A percentile compares a stretch with the other conserved stretches of the same genome.
Evolutionary conservation across 2,329 filamentous ascomycete genomes (phyloP).

Genomic region (Ophiostoma australiae): DNA sequence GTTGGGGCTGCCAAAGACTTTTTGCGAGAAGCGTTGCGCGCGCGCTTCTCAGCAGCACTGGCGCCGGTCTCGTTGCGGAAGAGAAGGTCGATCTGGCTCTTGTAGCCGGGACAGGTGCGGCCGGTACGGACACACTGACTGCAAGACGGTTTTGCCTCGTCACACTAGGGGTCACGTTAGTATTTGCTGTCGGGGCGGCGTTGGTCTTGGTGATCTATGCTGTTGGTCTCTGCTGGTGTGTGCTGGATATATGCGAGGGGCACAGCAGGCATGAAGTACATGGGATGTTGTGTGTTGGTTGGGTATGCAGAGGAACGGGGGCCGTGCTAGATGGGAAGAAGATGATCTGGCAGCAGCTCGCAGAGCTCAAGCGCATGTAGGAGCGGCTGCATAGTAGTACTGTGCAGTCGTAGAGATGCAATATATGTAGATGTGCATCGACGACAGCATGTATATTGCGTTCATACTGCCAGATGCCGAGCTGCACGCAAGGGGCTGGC

Average conservation of each 20-base stretch:
- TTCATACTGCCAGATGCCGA: too few relatives aligned
- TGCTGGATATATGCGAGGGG: background rate
- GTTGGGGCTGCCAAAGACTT: background rate
- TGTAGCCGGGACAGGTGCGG: constrained; percentile 61
- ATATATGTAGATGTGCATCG: too few relatives aligned
- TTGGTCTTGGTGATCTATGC: background rate
- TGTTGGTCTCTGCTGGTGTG: background rate
- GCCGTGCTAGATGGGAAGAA: background rate
- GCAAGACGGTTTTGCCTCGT: constrained; percentile 62
- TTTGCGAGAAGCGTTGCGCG: constrained; percentile 18
- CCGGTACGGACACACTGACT: constrained; percentile 60
- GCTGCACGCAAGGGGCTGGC: background rate
- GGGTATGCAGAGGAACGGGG: background rate
- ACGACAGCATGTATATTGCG: too few relatives aligned
- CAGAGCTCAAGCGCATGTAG: background rate
- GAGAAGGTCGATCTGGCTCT: constrained; percentile 66
- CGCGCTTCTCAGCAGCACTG: constrained; percentile 30
- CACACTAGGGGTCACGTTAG: constrained; percentile 46
- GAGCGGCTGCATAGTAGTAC: too few relatives aligned
- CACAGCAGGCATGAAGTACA: background rate
- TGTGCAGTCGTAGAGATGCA: too few relatives aligned
- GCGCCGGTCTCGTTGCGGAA: constrained; percentile 67
- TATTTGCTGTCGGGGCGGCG: background rate
- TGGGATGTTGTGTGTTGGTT: background rate
- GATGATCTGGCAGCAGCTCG: background rate